Evolutionary conservation across 2,329 filamentous ascomycete species (phyloP).

Genomic region (Fusarium continuum): DNA sequence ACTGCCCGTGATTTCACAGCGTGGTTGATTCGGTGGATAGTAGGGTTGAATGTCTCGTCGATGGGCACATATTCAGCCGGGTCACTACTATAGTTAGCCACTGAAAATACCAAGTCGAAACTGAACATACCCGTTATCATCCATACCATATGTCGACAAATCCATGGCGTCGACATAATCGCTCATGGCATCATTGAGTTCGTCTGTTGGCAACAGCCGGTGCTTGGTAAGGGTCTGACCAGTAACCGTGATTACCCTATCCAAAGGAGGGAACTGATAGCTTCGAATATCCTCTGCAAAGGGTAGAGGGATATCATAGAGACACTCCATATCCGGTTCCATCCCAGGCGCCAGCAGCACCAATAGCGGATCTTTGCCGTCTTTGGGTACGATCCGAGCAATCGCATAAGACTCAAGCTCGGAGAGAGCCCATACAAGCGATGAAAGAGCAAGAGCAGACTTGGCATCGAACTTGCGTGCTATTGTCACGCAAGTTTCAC

Average conservation of each 20-base stretch:
- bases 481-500: constrained; percentile 79
- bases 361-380: constrained; percentile 79
- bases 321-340: constrained; percentile 80
- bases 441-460: constrained; percentile 85
- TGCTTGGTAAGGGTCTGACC: constrained; percentile 84
- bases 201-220: constrained; percentile 79
- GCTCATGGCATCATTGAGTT: constrained; percentile 83
- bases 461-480: constrained; percentile 82
- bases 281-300: constrained; percentile 91
- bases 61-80: constrained; percentile 75
- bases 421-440: constrained; percentile 85
- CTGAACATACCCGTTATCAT: constrained; percentile 74
- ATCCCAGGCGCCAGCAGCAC: constrained; percentile 83
- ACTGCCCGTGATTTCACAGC: constrained; percentile 85
- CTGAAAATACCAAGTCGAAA: background rate
- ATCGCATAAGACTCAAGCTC: constrained; percentile 88
- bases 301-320: constrained; percentile 89
- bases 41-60: constrained; percentile 84
- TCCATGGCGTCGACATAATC: constrained; percentile 96
- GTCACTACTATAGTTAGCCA: constrained; percentile 47
- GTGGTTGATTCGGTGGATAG: constrained; percentile 88
- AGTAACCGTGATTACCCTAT: constrained; percentile 86
- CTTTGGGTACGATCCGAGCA: constrained; percentile 84
- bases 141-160: constrained; percentile 72
- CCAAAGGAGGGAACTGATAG: constrained; percentile 92